These are phyloP conservation scores for Westerdykella ornata DNA, from an alignment of 2,329 filamentous ascomycete species.

Conservation along the genomic window DNA sequence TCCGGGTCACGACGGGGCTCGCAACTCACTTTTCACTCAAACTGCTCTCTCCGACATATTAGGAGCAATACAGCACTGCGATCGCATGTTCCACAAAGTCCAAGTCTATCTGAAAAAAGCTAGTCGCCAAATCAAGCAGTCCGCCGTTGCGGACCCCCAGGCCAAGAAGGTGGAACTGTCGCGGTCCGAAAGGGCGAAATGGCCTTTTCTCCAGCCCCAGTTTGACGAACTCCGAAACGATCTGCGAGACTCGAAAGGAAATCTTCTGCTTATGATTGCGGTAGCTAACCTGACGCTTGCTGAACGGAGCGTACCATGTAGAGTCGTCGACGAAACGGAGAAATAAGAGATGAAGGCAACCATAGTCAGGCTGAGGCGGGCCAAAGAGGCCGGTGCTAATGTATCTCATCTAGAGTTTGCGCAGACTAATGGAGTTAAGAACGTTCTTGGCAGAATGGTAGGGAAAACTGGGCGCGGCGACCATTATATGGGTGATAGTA, in stretches of 20 bases:
- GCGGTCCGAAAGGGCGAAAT: conserved; percentile 4
- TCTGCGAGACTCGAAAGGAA: conserved; percentile 5
- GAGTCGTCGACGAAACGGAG: background rate
- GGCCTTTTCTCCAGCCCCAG: conserved; percentile 8
- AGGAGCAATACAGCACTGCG: background rate
- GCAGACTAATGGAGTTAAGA: too few species aligned
- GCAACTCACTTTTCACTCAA: conserved; percentile 5
- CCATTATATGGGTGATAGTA: too few species aligned
- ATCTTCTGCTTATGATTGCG: conserved; percentile 6
- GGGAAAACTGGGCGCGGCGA: too few species aligned
- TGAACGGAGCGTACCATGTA: background rate
- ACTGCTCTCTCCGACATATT: background rate
- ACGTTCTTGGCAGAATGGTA: too few species aligned
- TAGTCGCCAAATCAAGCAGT: background rate
- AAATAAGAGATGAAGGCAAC: too few species aligned
- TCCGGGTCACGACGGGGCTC: conserved; percentile 1
- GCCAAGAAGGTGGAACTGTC: conserved; percentile 2
- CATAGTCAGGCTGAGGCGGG: too few species aligned
- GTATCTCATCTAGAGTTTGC: too few species aligned
- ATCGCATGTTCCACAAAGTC: conserved; percentile 1
- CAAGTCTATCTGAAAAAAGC: conserved; percentile 1
- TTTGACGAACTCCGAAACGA: conserved; percentile 6
- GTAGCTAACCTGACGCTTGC: conserved; percentile 4
- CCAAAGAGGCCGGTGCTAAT: too few species aligned
- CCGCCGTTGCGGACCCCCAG: background rate